These are phyloP conservation scores for Kodamaea suecica DNA, from an alignment of 1,139 yeast genomes.

Conservation along the genomic window DNA sequence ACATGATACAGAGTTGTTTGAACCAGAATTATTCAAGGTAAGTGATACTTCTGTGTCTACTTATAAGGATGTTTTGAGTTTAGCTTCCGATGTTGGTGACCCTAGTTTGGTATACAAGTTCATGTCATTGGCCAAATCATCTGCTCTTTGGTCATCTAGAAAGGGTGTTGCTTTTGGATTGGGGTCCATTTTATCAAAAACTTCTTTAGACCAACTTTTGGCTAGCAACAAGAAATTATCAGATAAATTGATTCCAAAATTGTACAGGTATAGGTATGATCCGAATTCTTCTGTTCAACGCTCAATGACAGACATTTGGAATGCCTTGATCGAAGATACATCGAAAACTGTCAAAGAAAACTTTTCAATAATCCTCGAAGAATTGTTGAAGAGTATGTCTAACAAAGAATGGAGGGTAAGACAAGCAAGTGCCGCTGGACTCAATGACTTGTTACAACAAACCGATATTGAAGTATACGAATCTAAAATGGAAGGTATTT, in stretches of 20 bases:
- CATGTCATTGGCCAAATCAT: conserved; percentile 86
- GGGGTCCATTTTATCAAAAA: conserved; percentile 77
- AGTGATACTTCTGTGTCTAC: conserved; percentile 87
- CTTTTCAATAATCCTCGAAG: conserved; percentile 59
- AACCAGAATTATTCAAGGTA: conserved; percentile 73
- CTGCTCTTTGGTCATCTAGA: conserved; percentile 89
- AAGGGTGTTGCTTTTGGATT: conserved; percentile 94
- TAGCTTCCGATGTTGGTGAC: conserved; percentile 94
- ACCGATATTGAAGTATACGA: conserved; percentile 55
- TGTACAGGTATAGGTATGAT: conserved; percentile 81
- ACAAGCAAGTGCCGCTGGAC: conserved; percentile 80
- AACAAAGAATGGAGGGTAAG: conserved; percentile 91
- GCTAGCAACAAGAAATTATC: conserved; percentile 53
- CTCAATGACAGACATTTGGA: conserved; percentile 91
- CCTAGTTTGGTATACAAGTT: conserved; percentile 91
- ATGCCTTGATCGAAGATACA: conserved; percentile 62
- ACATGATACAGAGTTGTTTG: conserved; percentile 81
- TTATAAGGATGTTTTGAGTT: conserved; percentile 75
- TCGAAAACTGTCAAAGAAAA: conserved; percentile 51
- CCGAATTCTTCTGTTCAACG: conserved; percentile 72
- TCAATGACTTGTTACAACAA: conserved; percentile 67
- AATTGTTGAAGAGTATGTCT: conserved; percentile 68
- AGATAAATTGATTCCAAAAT: conserved; percentile 68
- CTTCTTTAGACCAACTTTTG: conserved; percentile 66
- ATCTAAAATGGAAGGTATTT: conserved; percentile 57